phyloP scores from a whole-genome alignment of 2,329 filamentous ascomycete species.

The Atkinsonella texensis region DNA sequence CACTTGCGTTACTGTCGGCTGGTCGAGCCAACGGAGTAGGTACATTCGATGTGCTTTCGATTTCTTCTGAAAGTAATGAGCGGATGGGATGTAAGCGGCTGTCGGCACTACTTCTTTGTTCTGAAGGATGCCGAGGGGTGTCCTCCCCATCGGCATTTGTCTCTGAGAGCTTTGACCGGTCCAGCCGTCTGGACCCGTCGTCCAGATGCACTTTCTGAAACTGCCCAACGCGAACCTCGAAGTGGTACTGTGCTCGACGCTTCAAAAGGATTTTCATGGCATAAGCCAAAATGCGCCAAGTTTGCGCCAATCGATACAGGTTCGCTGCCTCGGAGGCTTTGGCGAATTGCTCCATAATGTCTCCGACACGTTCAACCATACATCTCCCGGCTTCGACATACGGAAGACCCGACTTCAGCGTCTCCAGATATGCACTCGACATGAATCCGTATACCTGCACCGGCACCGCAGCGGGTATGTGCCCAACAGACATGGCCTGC shows the following conservation, averaged over 20 bases:
- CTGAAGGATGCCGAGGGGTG: slow-evolving; percentile 22
- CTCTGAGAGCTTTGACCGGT: slow-evolving; percentile 15
- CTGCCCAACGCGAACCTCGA: slow-evolving; percentile 33
- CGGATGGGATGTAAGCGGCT: slow-evolving; percentile 21
- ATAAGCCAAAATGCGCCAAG: slow-evolving; percentile 49
- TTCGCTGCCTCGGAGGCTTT: slow-evolving; percentile 42
- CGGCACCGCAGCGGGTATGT: slow-evolving; percentile 39
- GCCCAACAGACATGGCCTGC: slow-evolving; percentile 51
- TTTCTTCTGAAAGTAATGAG: slow-evolving; percentile 41
- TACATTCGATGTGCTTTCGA: slow-evolving; percentile 51
- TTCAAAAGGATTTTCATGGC: slow-evolving; percentile 41
- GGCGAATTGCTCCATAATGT: slow-evolving; percentile 45
- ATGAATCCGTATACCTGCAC: slow-evolving; percentile 43
- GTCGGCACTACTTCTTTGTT: slow-evolving; percentile 18
- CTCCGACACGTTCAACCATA: slow-evolving; percentile 33
- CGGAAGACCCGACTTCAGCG: slow-evolving; percentile 37
- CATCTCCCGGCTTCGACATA: slow-evolving; percentile 21
- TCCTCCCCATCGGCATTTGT: slow-evolving; percentile 22
- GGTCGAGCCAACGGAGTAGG: slow-evolving; percentile 47
- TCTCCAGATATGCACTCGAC: slow-evolving; percentile 43
- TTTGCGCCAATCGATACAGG: slow-evolving; percentile 49
- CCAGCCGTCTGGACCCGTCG: slow-evolving; percentile 15
- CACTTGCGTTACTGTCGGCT: slow-evolving; percentile 23
- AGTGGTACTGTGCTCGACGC: slow-evolving; percentile 44
- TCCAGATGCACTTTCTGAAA: slow-evolving; percentile 23